Conservation (phyloP, 768 basidiomycete genomes). For the Phlebiopsis flavidoalba region DNA sequence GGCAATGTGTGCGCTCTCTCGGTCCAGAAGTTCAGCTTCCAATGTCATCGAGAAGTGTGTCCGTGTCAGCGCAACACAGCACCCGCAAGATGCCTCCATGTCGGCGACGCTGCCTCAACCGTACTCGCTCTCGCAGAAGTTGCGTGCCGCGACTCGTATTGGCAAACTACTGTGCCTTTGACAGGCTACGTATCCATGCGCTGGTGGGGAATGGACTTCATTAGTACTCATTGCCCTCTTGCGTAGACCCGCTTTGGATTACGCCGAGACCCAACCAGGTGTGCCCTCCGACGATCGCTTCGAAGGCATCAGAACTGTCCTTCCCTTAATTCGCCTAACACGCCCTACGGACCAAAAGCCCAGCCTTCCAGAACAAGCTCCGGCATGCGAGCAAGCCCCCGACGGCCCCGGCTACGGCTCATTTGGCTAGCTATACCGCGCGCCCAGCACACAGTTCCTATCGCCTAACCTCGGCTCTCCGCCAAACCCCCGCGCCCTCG, state of each 20-base stretch:
- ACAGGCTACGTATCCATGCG: slow-evolving; percentile 47
- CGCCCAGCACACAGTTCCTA: slow-evolving; percentile 54
- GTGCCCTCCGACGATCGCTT: slow-evolving; percentile 89
- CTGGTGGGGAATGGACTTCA: background rate
- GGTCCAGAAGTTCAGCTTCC: slow-evolving; percentile 98
- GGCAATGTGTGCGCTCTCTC: slow-evolving; percentile 97
- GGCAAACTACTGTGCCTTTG: slow-evolving; percentile 95
- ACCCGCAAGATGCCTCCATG: slow-evolving; percentile 92
- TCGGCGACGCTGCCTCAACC: slow-evolving; percentile 93
- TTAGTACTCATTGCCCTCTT: slow-evolving; percentile 16
- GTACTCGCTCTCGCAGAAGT: slow-evolving; percentile 91
- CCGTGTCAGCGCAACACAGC: slow-evolving; percentile 92
- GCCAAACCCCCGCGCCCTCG: slow-evolving; percentile 55
- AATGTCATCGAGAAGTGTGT: slow-evolving; percentile 97
- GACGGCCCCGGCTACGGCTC: slow-evolving; percentile 18
- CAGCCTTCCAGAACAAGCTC: slow-evolving; percentile 96
- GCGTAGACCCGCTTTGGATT: slow-evolving; percentile 90
- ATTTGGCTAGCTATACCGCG: slow-evolving; percentile 49
- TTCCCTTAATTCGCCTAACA: slow-evolving; percentile 98
- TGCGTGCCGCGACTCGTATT: slow-evolving; percentile 93
- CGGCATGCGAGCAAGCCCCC: slow-evolving; percentile 84
- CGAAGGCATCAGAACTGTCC: slow-evolving; percentile 96
- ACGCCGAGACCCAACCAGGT: slow-evolving; percentile 93
- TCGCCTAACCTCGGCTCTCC: slow-evolving; percentile 56
- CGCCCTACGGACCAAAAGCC: slow-evolving; percentile 99